Percentiles rank a stretch among this genome's conserved stretches.
These are phyloP conservation scores for Naegleria gruberi DNA, from an alignment of 208 protist genomes.

Conservation along the genomic window DNA sequence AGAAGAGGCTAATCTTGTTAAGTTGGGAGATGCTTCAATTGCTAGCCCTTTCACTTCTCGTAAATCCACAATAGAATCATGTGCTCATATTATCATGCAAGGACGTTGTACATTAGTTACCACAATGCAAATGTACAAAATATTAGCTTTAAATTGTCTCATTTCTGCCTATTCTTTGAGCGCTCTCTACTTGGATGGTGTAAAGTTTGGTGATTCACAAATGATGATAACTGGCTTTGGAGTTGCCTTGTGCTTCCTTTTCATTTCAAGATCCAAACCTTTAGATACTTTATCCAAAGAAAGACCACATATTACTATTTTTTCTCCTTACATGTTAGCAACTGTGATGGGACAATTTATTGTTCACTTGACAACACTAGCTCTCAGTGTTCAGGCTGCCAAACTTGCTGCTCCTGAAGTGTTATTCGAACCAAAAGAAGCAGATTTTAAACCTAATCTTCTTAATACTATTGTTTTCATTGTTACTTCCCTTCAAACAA, in stretches of 20 bases:
- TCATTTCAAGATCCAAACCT: constrained; percentile 89
- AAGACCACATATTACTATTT: constrained; percentile 83
- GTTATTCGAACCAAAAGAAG: constrained; percentile 45
- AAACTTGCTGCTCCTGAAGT: constrained; percentile 42
- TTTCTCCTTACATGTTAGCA: constrained; percentile 74
- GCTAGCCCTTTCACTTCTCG: constrained; percentile 82
- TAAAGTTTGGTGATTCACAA: constrained; percentile 93
- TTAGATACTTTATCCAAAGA: constrained; percentile 70
- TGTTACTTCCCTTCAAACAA: constrained; percentile 79
- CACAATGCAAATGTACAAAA: constrained; percentile 97
- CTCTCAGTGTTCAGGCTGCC: constrained; percentile 64
- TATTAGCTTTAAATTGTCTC: constrained; percentile 96
- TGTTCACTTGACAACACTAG: constrained; percentile 81
- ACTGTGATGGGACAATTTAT: constrained; percentile 89
- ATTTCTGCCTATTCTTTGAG: constrained; percentile 89
- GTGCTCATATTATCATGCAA: constrained; percentile 88
- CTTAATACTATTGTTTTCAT: constrained; percentile 94
- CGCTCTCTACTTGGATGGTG: constrained; percentile 90
- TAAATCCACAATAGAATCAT: constrained; percentile 68
- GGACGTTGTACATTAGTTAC: constrained; percentile 94
- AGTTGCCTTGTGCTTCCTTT: constrained; percentile 92
- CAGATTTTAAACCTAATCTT: constrained; percentile 85
- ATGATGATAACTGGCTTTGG: constrained; percentile 86
- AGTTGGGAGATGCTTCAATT: constrained; percentile 81
- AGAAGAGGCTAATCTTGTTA: constrained; percentile 56